phyloP scores from a whole-genome alignment of 108 stramenopile species.

The Discostella stelligeroides region DNA sequence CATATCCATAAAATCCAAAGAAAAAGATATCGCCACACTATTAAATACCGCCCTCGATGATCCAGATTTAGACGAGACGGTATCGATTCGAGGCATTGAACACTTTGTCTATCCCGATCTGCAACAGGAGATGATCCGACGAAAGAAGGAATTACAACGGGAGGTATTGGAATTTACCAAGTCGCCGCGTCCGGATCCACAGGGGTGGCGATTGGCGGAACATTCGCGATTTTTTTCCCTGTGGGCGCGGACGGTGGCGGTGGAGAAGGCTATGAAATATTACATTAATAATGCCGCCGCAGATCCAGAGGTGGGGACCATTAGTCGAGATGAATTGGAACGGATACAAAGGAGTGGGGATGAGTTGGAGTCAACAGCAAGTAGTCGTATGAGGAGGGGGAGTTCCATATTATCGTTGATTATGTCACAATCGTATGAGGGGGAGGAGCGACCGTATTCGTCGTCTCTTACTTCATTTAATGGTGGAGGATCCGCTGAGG shows the following conservation, averaged over 20 bases:
- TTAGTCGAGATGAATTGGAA: constrained; percentile 17
- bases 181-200: constrained; percentile 35
- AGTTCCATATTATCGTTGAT: constrained; percentile 6
- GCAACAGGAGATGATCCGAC: constrained; percentile 46
- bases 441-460: neutral
- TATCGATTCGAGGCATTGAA: constrained; percentile 45
- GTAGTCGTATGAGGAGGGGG: neutral
- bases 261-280: constrained; percentile 40
- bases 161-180: constrained; percentile 27
- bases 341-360: neutral
- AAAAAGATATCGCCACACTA: neutral
- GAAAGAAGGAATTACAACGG: constrained; percentile 35
- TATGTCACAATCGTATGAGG: neutral
- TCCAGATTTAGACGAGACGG: constrained; percentile 13
- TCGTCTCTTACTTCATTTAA: no score
- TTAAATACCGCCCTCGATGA: constrained; percentile 20
- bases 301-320: neutral
- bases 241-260: constrained; percentile 46
- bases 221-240: constrained; percentile 23
- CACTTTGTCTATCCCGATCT: constrained; percentile 45
- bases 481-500: neutral
- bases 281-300: constrained; percentile 9
- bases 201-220: constrained; percentile 34
- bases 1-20: constrained; percentile 9
- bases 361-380: constrained; percentile 5